Evolutionary conservation across 2,329 filamentous ascomycete species (phyloP), one percentile per base, ranked within the genome.

Genomic region (Fusarium agapanthi): DNA sequence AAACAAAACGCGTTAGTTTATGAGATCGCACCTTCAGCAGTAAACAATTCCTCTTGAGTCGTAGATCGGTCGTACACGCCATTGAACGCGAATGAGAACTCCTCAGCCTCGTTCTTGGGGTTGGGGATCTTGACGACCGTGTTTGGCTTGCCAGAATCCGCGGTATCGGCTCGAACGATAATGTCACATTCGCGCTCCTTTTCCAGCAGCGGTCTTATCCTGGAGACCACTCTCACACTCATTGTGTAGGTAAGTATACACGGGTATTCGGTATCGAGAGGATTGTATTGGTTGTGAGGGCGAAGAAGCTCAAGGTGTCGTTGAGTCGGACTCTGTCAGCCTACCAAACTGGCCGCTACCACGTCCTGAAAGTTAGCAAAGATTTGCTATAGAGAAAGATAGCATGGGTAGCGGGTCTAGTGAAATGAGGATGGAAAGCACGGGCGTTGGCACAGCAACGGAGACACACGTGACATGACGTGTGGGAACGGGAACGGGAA

Each of bases 21-120:
- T 44, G 44, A 59, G 28, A 50, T 69, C 86, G 77, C 86, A 95
- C 94, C 93, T 89, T 98, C 95, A 41, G 92, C 89, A 72, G 95
- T 93, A 81, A 97, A 99, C 64, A 99, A 84, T 72, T 93, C 89
- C 82, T 97, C 93, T 81, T 99, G 95, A 14, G 93, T 90, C 22
- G 93, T 92, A 40, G 88, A 82, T 76, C 92, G 89, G 78, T 94
- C 94, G 82, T 97, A 98, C 61, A 98, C 95, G 75, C 93, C 90
- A 86, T 96, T 97, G 87, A 98, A 98, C 58, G 95, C 90, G 81
- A 98, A 99, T 60, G 93, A 95, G 83, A 95, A 98, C 79, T 95
- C 93, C 83, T 98, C 95, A 28, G 88, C 86, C 73, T 94, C 93
- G 79, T 98, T 98, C 85, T 96, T 97, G 1, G 95, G 95, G 79